Percentiles rank a stretch among this genome's conserved stretches.
Conservation (phyloP, 139 green algal species). For the Choricystis sp. region DNA sequence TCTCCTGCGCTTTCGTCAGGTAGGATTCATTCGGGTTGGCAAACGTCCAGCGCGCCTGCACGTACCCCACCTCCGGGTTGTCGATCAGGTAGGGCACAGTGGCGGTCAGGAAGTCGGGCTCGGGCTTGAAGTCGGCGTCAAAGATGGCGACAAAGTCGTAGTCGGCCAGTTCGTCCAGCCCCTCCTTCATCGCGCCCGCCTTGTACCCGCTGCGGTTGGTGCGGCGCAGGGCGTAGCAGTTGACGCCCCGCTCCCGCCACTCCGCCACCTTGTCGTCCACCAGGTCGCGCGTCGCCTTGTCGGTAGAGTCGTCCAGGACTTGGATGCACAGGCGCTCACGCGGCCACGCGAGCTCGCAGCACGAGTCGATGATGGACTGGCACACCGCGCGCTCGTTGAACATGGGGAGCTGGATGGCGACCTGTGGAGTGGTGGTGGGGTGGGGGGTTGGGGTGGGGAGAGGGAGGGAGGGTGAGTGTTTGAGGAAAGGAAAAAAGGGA, state of each 20-base stretch:
- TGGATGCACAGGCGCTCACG: conserved; percentile 40
- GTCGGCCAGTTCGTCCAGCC: conserved; percentile 30
- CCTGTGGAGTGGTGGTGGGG: conserved; percentile 16
- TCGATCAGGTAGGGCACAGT: conserved; percentile 38
- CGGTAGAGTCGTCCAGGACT: conserved; percentile 73
- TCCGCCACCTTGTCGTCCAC: conserved; percentile 51
- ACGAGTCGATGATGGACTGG: conserved; percentile 61
- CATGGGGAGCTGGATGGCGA: conserved; percentile 92
- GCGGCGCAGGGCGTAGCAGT: conserved; percentile 38
- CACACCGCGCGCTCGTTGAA: conserved; percentile 80
- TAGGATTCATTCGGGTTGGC: conserved; percentile 69
- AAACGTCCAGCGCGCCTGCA: conserved; percentile 68
- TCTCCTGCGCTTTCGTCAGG: conserved; percentile 51
- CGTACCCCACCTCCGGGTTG: conserved; percentile 49
- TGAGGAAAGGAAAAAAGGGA: no score
- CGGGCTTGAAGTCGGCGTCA: conserved; percentile 77
- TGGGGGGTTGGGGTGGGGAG: no score
- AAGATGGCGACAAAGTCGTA: conserved; percentile 67
- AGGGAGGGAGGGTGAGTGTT: no score
- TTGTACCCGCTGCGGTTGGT: conserved; percentile 71
- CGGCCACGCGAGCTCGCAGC: conserved; percentile 61
- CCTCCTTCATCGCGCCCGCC: conserved; percentile 65
- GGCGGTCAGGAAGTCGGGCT: conserved; percentile 51
- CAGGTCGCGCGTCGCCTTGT: conserved; percentile 39
- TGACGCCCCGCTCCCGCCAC: conserved; percentile 47